These are phyloP conservation scores for Grammothele lineata DNA, from an alignment of 768 basidiomycete species.

Conservation along the genomic window DNA sequence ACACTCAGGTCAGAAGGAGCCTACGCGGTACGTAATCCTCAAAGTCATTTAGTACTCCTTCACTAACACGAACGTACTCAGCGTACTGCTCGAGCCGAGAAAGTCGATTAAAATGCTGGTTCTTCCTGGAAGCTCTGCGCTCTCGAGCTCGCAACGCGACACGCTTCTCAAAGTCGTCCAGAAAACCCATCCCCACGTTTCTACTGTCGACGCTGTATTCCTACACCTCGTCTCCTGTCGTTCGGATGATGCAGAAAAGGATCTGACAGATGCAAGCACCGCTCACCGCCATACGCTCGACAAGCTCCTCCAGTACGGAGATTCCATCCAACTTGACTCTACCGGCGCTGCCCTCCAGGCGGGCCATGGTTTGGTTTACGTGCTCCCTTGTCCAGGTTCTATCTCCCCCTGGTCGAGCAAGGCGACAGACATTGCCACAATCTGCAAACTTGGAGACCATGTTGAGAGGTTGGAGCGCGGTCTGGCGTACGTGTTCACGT, in stretches of 20 bases:
- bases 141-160: conserved; percentile 68
- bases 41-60: too few species aligned
- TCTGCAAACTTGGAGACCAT: conserved; percentile 74
- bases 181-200: conserved; percentile 44
- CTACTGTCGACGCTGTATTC: conserved; percentile 77
- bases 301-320: conserved; percentile 81
- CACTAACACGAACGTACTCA: too few species aligned
- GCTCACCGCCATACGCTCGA: conserved; percentile 51
- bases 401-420: conserved; percentile 99
- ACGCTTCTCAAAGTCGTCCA: conserved; percentile 61
- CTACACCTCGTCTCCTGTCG: conserved; percentile 78
- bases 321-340: conserved; percentile 50
- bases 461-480: conserved; percentile 89
- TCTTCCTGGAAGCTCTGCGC: conserved; percentile 69
- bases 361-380: conserved; percentile 51
- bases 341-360: conserved; percentile 36
- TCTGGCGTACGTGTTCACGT: conserved; percentile 58
- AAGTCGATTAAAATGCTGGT: conserved; percentile 86
- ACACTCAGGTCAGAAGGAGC: too few species aligned
- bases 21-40: too few species aligned
- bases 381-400: conserved; percentile 82
- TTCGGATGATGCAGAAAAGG: conserved; percentile 38
- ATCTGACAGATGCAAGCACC: conserved; percentile 44
- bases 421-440: conserved; percentile 88
- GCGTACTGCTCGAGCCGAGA: too few species aligned